These are phyloP conservation scores for Sarocladiaceae sp. DNA, from an alignment of 2,329 filamentous ascomycete species.

Conservation along the genomic window DNA sequence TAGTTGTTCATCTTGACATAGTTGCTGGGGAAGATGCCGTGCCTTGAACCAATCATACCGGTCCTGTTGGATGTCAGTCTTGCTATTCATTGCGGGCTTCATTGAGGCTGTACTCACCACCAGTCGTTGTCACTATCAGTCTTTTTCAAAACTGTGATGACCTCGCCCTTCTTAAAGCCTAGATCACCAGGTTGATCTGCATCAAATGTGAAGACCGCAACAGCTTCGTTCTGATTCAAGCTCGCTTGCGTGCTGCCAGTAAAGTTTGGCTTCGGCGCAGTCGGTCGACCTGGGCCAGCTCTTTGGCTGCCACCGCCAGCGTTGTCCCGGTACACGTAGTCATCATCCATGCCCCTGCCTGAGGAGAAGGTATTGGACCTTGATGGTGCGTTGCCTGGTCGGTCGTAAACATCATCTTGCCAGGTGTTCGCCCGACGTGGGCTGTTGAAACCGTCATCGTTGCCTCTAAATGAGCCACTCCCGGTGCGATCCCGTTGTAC, in stretches of 20 bases:
- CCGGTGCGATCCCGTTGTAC: slow-evolving; percentile 28
- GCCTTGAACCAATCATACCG: slow-evolving; percentile 75
- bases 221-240: slow-evolving; percentile 68
- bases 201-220: slow-evolving; percentile 92
- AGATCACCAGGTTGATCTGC: slow-evolving; percentile 89
- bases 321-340: slow-evolving; percentile 52
- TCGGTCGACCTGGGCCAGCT: slow-evolving; percentile 67
- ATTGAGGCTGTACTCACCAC: slow-evolving; percentile 58
- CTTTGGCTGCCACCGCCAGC: slow-evolving; percentile 15
- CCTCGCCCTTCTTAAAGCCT: slow-evolving; percentile 93
- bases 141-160: slow-evolving; percentile 92
- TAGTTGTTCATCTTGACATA: slow-evolving; percentile 64
- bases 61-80: slow-evolving; percentile 54
- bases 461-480: slow-evolving; percentile 29
- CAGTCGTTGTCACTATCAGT: slow-evolving; percentile 93
- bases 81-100: background rate
- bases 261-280: slow-evolving; percentile 87
- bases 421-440: slow-evolving; percentile 65
- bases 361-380: slow-evolving; percentile 50
- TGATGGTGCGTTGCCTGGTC: slow-evolving; percentile 37
- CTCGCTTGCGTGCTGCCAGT: slow-evolving; percentile 48
- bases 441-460: slow-evolving; percentile 46
- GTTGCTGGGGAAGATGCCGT: slow-evolving; percentile 90
- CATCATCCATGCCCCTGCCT: slow-evolving; percentile 34
- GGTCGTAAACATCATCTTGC: slow-evolving; percentile 72